Percentiles rank a stretch among this genome's conserved stretches.
These are phyloP conservation scores for Xerocomellus amylosporus DNA, from an alignment of 768 basidiomycete genomes.

Conservation along the genomic window DNA sequence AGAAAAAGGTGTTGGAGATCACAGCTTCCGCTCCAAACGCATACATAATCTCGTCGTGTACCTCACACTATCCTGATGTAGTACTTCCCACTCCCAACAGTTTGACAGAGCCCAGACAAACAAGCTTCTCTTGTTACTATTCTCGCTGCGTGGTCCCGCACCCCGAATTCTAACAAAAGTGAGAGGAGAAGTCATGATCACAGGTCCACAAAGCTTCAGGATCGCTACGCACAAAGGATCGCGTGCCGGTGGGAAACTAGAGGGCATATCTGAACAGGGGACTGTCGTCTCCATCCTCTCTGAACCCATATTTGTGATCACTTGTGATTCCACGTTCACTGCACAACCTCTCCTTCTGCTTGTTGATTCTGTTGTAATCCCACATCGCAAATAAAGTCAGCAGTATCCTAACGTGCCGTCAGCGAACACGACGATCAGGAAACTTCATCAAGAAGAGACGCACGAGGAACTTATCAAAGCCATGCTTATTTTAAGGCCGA, in stretches of 20 bases:
- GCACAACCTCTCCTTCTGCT: constrained; percentile 42
- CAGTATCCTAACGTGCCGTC: constrained; percentile 33
- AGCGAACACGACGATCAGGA: constrained; percentile 25
- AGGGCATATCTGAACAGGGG: constrained; percentile 49
- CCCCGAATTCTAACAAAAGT: no score
- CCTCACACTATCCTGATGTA: no score
- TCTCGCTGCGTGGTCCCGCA: no score
- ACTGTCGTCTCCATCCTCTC: constrained; percentile 46
- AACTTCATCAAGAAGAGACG: constrained; percentile 8
- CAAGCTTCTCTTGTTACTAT: no score
- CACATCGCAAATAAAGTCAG: constrained; percentile 41
- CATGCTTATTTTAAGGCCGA: constrained; percentile 30
- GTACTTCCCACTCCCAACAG: no score
- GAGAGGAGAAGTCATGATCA: not conserved
- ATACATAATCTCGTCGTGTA: no score
- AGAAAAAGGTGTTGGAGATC: no score
- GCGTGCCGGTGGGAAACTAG: not conserved
- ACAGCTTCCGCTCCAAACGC: no score
- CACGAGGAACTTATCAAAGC: constrained; percentile 24
- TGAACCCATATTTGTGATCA: constrained; percentile 37
- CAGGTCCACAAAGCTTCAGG: not conserved
- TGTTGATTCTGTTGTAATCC: constrained; percentile 46
- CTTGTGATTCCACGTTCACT: constrained; percentile 40
- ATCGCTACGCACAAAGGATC: not conserved
- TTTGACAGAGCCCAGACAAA: no score